phyloP scores from a whole-genome alignment of 192 early-diverging fungal species.

The Linnemannia exigua region DNA sequence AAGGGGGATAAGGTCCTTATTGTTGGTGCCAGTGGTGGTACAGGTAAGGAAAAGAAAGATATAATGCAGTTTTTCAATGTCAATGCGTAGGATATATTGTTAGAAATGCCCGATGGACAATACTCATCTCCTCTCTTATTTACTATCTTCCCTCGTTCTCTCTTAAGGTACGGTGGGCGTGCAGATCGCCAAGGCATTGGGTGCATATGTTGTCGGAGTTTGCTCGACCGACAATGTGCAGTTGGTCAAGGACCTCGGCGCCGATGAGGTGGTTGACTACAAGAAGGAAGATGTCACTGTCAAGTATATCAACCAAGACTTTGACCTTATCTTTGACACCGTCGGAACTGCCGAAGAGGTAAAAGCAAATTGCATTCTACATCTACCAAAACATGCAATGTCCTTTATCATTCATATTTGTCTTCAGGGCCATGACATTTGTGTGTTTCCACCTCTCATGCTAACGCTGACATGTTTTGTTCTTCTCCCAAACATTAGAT shows the following conservation, averaged over 20 bases:
- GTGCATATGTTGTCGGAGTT: slow-evolving; percentile 67
- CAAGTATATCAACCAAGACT: slow-evolving; percentile 34
- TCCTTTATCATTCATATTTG: no score
- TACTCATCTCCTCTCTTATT: not conserved
- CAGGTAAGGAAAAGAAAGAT: slow-evolving; percentile 12
- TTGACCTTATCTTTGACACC: slow-evolving; percentile 63
- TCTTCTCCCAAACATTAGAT: slow-evolving; percentile 10
- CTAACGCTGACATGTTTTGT: not conserved
- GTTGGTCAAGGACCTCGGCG: slow-evolving; percentile 65
- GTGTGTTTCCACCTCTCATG: no score
- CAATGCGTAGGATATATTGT: not conserved
- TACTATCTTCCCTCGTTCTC: not conserved
- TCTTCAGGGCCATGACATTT: no score
- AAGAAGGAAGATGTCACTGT: slow-evolving; percentile 51
- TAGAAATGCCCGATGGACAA: not conserved
- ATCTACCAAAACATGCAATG: no score
- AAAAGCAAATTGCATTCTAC: no score
- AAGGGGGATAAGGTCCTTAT: slow-evolving; percentile 58
- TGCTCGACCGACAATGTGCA: slow-evolving; percentile 65
- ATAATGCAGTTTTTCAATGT: not conserved
- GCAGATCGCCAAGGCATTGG: slow-evolving; percentile 66
- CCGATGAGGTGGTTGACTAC: slow-evolving; percentile 72
- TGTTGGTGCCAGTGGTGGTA: slow-evolving; percentile 67
- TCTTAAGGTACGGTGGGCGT: slow-evolving; percentile 59
- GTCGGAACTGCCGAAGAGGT: slow-evolving; percentile 54